phyloP scores from a whole-genome alignment of 2,329 filamentous ascomycete species.

The Sodiomyces alkalinus region DNA sequence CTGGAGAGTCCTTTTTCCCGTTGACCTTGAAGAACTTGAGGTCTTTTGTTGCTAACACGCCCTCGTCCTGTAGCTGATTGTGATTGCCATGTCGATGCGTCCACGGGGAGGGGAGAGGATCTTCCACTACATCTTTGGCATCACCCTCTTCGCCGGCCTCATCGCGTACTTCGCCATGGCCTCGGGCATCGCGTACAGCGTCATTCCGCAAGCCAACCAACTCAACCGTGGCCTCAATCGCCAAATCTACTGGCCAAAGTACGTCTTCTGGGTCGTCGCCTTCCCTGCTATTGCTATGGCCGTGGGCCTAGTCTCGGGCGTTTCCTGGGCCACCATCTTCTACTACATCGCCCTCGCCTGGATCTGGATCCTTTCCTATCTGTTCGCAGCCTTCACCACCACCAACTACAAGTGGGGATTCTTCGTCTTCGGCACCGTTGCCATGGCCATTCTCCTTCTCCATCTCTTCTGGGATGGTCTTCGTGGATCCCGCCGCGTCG shows the following conservation, averaged over 20 bases:
- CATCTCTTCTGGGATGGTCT: slow-evolving; percentile 24
- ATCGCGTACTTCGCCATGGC: slow-evolving; percentile 37
- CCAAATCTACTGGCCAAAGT: slow-evolving; percentile 41
- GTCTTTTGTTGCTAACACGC: background rate
- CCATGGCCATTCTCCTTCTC: slow-evolving; percentile 28
- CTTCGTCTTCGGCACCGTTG: slow-evolving; percentile 34
- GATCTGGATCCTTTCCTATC: slow-evolving; percentile 36
- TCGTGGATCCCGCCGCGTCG: slow-evolving; percentile 23
- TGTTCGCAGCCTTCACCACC: slow-evolving; percentile 29
- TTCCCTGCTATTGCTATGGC: slow-evolving; percentile 30
- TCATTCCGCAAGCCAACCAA: slow-evolving; percentile 22
- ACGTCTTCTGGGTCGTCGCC: slow-evolving; percentile 37
- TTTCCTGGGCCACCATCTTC: slow-evolving; percentile 40
- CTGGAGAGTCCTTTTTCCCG: too few species aligned
- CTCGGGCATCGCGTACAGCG: slow-evolving; percentile 30
- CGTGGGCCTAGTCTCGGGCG: slow-evolving; percentile 32
- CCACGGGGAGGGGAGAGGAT: slow-evolving; percentile 32
- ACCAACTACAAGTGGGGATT: slow-evolving; percentile 43
- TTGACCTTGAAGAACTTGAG: too few species aligned
- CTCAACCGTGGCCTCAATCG: slow-evolving; percentile 15
- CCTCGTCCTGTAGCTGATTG: slow-evolving; percentile 17
- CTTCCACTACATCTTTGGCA: slow-evolving; percentile 40
- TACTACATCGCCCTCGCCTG: slow-evolving; percentile 33
- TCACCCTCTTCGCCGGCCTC: slow-evolving; percentile 31
- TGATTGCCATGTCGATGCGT: slow-evolving; percentile 23